Evolutionary conservation across 2,329 filamentous ascomycete species (phyloP).

Genomic region (Xylaria sp.): DNA sequence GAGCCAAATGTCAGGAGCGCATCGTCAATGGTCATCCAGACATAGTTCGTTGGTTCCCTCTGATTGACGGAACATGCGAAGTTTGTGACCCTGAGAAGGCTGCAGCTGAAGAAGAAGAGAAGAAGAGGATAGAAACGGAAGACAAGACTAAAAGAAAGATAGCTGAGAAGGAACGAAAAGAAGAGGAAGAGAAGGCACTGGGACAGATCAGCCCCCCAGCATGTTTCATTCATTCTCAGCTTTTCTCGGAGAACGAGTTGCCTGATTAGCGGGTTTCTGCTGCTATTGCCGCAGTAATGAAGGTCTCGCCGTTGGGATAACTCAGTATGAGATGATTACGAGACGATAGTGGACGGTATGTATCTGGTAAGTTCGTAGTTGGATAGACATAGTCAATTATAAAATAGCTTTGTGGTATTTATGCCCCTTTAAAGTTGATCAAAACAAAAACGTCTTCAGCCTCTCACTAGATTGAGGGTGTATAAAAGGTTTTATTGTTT

Average conservation of each 20-base stretch:
- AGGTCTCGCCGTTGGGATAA: too few relatives aligned
- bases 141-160: not conserved
- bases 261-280: not conserved
- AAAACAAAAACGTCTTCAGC: too few relatives aligned
- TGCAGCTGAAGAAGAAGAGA: conserved; percentile 27
- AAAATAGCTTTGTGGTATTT: too few relatives aligned
- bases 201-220: not conserved
- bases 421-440: too few relatives aligned
- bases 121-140: conserved; percentile 21
- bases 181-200: not conserved
- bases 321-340: too few relatives aligned
- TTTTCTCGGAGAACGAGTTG: not conserved
- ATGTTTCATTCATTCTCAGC: not conserved
- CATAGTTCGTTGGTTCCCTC: conserved; percentile 14
- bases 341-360: too few relatives aligned
- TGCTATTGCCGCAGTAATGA: not conserved
- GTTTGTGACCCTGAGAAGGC: conserved; percentile 37
- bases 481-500: not conserved
- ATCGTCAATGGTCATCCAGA: conserved; percentile 37
- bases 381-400: too few relatives aligned
- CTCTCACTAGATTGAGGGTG: not conserved
- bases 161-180: not conserved
- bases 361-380: too few relatives aligned
- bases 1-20: conserved; percentile 36
- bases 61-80: conserved; percentile 38